Evolutionary conservation across 2,329 filamentous ascomycete genomes (phyloP).

Genomic region (Paraphaeosphaeria sporulosa): DNA sequence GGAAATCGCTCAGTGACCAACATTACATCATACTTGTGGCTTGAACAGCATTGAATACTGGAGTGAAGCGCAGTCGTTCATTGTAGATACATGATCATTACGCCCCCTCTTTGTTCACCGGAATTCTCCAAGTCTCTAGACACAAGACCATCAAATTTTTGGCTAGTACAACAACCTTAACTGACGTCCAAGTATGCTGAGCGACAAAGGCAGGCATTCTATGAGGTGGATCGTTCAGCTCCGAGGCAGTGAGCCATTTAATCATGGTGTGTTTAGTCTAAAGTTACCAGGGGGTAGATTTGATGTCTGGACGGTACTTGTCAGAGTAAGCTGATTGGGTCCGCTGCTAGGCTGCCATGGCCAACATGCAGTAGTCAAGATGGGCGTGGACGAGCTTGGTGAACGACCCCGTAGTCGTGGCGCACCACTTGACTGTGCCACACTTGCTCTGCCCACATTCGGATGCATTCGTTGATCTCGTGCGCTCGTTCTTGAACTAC

Average conservation of each 20-base stretch:
- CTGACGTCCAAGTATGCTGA: neutral
- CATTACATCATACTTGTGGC: neutral
- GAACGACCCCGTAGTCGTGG: conserved; percentile 1
- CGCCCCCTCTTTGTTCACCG: conserved; percentile 7
- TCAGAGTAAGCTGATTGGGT: neutral
- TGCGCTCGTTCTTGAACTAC: neutral
- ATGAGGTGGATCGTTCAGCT: neutral
- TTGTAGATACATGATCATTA: neutral
- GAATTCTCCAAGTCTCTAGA: conserved; percentile 1
- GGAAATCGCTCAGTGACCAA: neutral
- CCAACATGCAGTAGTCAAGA: conserved; percentile 4
- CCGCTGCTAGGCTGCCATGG: neutral
- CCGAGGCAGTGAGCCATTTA: conserved; percentile 3
- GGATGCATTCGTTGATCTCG: neutral
- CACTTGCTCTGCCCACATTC: conserved; percentile 1
- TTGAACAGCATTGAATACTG: neutral
- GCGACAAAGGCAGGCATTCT: too few relatives aligned
- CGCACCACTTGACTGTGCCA: conserved; percentile 9
- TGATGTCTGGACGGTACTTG: neutral
- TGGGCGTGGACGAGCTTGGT: neutral
- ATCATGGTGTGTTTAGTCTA: neutral
- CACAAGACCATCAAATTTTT: neutral
- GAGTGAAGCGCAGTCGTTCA: neutral
- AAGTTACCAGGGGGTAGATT: conserved; percentile 4
- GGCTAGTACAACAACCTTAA: neutral